Base-by-base conservation (phyloP, 768 basidiomycete species). In the Multifurca ochricompacta region DNA sequence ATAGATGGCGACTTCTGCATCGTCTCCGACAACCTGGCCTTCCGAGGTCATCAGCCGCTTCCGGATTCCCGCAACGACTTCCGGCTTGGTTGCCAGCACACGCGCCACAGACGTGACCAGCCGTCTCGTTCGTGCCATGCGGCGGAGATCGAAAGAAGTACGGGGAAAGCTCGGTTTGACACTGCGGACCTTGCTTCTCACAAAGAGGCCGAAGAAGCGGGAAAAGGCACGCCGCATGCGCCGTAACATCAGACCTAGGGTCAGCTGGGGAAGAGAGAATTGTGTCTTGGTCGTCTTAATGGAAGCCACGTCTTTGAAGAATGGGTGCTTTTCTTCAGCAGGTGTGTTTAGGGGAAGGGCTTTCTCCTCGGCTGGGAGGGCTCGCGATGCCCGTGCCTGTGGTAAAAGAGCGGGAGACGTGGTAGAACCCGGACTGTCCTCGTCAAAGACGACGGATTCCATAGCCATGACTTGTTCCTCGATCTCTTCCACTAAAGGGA, bases 401-500 rank as follows among this genome's bases (percentile, higher is more conserved):
- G 28, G 13, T 9, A 36, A n/a, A 5, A 53, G 50, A 10, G 42
- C 43, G 23, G 52, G 10, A 36, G 53, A 21, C 25, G 35, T 25
- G 7, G 49, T 58, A 3, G 58, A 43, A 14, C 47, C 18, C 44
- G 34, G 19, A 18, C 31, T 37, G 35, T 43, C 54, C 39, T 64
- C 63, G 13, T 73, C 65, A 62, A 79, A 80, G 16, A 93, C 81
- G 35, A 88, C 68, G 11, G 79, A 74, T 63, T 94, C 91, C 3
- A 91, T 36, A 3, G 54, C 51, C 14, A 34, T 36, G 9, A 56
- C 53, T 21, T 59, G 53, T 40, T 45, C 84, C 64, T 95, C 93
- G 34, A 96, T 85, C 54, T 83, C 81, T 59, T 83, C 78, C 54
- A 93, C 72, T 54, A 91, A 76, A 1, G 91, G 91, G 66, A 92